A percentile compares a stretch with the other conserved stretches of the same genome.
phyloP scores from a whole-genome alignment of 768 basidiomycete genomes.

The Podaxis sp. region DNA sequence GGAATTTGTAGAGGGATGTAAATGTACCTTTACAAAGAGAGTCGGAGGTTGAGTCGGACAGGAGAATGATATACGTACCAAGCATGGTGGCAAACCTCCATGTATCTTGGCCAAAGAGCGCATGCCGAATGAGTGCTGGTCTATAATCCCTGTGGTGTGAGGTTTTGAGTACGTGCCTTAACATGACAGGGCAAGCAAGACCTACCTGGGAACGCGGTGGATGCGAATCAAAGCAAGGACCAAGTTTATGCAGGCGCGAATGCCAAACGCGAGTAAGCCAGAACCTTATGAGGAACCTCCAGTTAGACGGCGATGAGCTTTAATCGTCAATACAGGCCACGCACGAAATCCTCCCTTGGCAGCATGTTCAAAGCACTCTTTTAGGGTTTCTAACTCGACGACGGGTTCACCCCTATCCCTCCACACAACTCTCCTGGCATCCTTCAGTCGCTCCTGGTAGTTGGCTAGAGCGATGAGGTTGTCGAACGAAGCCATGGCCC shows the following conservation, averaged over 20 bases:
- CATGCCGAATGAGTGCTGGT: slow-evolving; percentile 69
- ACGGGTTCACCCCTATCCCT: slow-evolving; percentile 77
- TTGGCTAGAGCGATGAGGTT: slow-evolving; percentile 84
- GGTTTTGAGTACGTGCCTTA: background rate
- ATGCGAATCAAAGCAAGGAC: slow-evolving; percentile 76
- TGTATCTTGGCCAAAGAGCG: slow-evolving; percentile 81
- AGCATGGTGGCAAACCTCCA: slow-evolving; percentile 88
- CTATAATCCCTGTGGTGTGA: slow-evolving; percentile 51
- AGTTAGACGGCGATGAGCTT: background rate
- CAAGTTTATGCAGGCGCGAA: slow-evolving; percentile 82
- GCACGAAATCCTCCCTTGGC: slow-evolving; percentile 67
- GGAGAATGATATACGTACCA: slow-evolving; percentile 46
- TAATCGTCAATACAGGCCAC: slow-evolving; percentile 29
- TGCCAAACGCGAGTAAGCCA: slow-evolving; percentile 73
- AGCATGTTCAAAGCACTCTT: slow-evolving; percentile 72
- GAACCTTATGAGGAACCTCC: slow-evolving; percentile 54
- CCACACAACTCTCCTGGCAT: slow-evolving; percentile 82
- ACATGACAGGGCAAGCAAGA: background rate
- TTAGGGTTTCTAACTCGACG: slow-evolving; percentile 59
- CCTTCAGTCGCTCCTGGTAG: slow-evolving; percentile 71
- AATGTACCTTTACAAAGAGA: slow-evolving; percentile 57
- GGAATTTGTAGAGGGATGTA: slow-evolving; percentile 73
- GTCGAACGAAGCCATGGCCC: slow-evolving; percentile 76
- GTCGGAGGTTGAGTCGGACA: background rate
- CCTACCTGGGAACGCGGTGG: slow-evolving; percentile 65